These are phyloP conservation scores for Apiospora kogelbergensis DNA, from an alignment of 2,329 filamentous ascomycete species.

Conservation along the genomic window DNA sequence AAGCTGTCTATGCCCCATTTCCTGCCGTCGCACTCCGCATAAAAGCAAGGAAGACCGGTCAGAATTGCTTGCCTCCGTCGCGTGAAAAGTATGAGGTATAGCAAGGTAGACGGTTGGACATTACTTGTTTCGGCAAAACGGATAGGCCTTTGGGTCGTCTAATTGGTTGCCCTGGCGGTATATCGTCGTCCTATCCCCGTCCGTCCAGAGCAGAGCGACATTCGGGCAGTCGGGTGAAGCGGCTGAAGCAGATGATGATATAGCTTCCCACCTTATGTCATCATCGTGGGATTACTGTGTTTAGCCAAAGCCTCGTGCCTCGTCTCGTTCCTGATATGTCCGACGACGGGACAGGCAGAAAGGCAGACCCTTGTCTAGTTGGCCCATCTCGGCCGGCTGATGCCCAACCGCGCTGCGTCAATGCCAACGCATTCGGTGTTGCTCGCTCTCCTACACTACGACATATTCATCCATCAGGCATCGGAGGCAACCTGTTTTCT, in stretches of 20 bases:
- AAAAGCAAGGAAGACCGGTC: background rate
- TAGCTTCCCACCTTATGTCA: background rate
- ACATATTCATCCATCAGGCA: background rate
- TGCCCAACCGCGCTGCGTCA: conserved; percentile 29
- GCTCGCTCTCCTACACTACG: conserved; percentile 13
- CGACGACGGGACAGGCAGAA: conserved; percentile 3
- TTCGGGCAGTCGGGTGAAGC: background rate
- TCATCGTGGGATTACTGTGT: background rate
- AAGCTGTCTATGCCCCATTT: background rate
- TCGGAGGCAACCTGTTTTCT: background rate
- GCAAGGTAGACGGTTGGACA: background rate
- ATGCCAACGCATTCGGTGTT: conserved; percentile 31
- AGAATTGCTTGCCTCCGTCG: background rate
- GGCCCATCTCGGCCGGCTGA: conserved; percentile 15
- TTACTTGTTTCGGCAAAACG: background rate
- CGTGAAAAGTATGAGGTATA: background rate
- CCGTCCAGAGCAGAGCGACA: background rate
- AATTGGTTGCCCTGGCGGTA: background rate
- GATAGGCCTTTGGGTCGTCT: background rate
- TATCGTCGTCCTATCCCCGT: background rate
- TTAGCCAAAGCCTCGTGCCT: conserved; percentile 4
- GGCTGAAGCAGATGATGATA: background rate
- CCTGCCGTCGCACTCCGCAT: background rate
- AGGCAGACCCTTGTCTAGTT: conserved; percentile 9
- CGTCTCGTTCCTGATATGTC: background rate